A percentile compares a stretch with the other conserved stretches of the same genome.
Conservation (phyloP, 225 moss, liverwort and hornwort species). For the Antitrichia curtipendula region DNA sequence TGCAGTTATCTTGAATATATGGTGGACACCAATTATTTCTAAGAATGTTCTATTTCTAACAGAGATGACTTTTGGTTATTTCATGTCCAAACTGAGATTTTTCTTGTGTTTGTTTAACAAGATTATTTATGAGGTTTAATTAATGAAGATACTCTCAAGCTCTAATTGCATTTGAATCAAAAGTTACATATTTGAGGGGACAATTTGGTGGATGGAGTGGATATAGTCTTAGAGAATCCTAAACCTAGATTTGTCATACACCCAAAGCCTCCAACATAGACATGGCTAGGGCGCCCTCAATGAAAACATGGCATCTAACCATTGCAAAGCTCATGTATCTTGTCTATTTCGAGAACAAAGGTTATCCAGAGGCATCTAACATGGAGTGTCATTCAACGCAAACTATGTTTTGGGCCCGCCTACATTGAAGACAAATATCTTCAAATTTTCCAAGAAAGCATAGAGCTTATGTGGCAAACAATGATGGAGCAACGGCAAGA, state of each 20-base stretch:
- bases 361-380: not conserved
- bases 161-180: not conserved
- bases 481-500: not conserved
- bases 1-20: not conserved
- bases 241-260: not conserved
- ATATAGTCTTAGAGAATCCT: not conserved
- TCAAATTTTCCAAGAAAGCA: not conserved
- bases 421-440: not conserved
- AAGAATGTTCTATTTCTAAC: not conserved
- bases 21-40: not conserved
- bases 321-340: not conserved
- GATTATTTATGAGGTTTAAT: not conserved
- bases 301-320: accelerated
- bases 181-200: not conserved
- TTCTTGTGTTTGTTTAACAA: not conserved
- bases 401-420: too few relatives aligned
- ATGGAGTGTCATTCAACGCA: accelerated
- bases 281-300: accelerated
- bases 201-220: too few relatives aligned
- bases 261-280: too few relatives aligned
- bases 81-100: not conserved
- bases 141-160: not conserved
- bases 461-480: not conserved
- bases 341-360: not conserved
- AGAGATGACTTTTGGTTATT: not conserved